phyloP scores from a whole-genome alignment of 1,139 yeast species.

The Saccharomyces hybrid region DNA sequence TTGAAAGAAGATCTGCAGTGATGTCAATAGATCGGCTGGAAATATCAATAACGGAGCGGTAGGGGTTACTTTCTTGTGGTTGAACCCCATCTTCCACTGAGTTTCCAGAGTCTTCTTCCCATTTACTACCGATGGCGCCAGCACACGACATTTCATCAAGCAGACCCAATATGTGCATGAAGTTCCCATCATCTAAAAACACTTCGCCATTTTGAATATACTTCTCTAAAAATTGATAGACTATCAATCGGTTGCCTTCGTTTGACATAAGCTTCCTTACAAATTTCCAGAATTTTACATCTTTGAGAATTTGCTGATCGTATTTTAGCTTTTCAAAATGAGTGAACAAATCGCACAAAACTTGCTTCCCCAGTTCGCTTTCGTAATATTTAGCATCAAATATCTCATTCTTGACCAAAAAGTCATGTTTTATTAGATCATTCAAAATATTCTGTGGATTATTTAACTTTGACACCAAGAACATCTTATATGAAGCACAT shows the following conservation, averaged over 20 bases:
- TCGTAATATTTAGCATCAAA: slow-evolving; percentile 24
- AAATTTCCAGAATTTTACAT: slow-evolving; percentile 57
- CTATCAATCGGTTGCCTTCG: slow-evolving; percentile 38
- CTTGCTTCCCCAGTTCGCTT: slow-evolving; percentile 40
- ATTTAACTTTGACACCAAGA: slow-evolving; percentile 27
- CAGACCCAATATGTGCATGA: slow-evolving; percentile 57
- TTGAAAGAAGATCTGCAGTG: slow-evolving; percentile 35
- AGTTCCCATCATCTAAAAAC: slow-evolving; percentile 43
- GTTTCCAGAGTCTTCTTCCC: slow-evolving; percentile 55
- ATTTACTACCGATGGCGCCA: slow-evolving; percentile 73
- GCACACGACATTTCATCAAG: slow-evolving; percentile 75
- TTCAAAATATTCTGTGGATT: slow-evolving; percentile 4
- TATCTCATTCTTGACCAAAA: slow-evolving; percentile 21
- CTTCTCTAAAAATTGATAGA: slow-evolving; percentile 44
- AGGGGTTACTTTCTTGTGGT: slow-evolving; percentile 41
- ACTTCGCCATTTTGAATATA: slow-evolving; percentile 36
- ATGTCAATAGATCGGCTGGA: slow-evolving; percentile 57
- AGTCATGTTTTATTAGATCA: slow-evolving; percentile 19
- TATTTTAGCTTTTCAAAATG: slow-evolving; percentile 40
- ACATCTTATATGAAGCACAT: slow-evolving; percentile 24
- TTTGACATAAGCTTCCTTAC: slow-evolving; percentile 51
- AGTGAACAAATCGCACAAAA: slow-evolving; percentile 48
- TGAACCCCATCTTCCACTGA: slow-evolving; percentile 38
- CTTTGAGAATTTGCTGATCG: slow-evolving; percentile 36
- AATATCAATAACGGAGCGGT: slow-evolving; percentile 45